Evolutionary conservation across 345 rosid genomes (phyloP).

Genomic region (Linum trigynum): DNA sequence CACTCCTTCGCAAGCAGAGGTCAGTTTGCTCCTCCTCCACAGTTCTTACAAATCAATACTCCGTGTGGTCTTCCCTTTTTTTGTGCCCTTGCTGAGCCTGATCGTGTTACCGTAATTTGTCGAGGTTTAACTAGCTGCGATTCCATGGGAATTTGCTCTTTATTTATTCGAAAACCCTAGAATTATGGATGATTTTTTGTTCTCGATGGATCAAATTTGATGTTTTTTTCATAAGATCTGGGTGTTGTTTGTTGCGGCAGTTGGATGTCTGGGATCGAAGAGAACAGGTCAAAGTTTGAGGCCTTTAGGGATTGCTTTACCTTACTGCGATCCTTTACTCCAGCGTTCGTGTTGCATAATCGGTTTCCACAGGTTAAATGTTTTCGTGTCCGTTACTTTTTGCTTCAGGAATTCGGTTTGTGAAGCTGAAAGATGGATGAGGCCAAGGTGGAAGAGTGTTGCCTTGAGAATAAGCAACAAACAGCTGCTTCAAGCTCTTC

Average conservation of each 20-base stretch:
- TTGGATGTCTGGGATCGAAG: conserved; percentile 18
- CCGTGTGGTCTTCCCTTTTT: conserved; percentile 4
- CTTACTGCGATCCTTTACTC: conserved; percentile 13
- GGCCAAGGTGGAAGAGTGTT: conserved; percentile 45
- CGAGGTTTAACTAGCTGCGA: conserved; percentile 18
- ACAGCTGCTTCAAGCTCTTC: conserved; percentile 66
- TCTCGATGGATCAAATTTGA: conserved; percentile 7
- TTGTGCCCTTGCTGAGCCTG: conserved; percentile 15
- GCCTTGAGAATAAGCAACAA: conserved; percentile 82
- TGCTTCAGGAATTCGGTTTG: conserved; percentile 30
- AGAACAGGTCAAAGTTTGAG: conserved; percentile 12
- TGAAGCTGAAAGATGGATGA: conserved; percentile 48
- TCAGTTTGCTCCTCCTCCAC: conserved; percentile 16
- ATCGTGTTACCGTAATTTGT: conserved; percentile 16
- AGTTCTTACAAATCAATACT: background rate
- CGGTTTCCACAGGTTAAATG: background rate
- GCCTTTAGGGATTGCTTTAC: conserved; percentile 18
- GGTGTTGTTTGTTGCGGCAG: conserved; percentile 21
- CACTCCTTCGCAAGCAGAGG: conserved; percentile 39
- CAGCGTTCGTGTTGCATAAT: background rate
- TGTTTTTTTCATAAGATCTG: conserved; percentile 44
- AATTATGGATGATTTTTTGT: conserved; percentile 8
- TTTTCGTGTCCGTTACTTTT: background rate
- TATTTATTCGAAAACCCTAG: conserved; percentile 22
- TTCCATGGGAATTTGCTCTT: conserved; percentile 16